These are phyloP conservation scores for Talaromyces wortmannii DNA, from an alignment of 495 filamentous ascomycete genomes.

Conservation along the genomic window DNA sequence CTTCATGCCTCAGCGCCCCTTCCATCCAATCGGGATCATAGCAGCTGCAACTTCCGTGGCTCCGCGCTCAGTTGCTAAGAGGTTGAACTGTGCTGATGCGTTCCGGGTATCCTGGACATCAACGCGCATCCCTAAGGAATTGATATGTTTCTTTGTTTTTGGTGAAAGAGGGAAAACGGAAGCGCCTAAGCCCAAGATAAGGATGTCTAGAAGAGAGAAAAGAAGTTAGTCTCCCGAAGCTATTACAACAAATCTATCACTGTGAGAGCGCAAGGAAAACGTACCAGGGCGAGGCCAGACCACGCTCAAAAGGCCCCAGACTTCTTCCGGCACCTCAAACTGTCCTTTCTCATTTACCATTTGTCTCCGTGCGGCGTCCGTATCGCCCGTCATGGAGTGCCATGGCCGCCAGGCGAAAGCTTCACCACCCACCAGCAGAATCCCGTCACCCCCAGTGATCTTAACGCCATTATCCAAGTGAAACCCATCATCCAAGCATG, in stretches of 20 bases:
- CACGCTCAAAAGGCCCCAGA: slow-evolving; percentile 68
- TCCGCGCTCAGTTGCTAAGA: slow-evolving; percentile 78
- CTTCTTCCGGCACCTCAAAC: slow-evolving; percentile 65
- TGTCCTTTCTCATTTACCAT: slow-evolving; percentile 72
- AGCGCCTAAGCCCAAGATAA: slow-evolving; percentile 81
- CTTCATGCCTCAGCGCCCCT: slow-evolving; percentile 29
- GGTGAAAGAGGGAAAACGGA: slow-evolving; percentile 70
- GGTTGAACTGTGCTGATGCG: slow-evolving; percentile 84
- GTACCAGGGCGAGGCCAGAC: slow-evolving; percentile 89
- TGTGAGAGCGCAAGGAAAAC: slow-evolving; percentile 16
- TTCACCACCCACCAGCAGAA: slow-evolving; percentile 76
- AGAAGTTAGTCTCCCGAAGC: slow-evolving; percentile 10
- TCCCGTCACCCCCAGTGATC: slow-evolving; percentile 56
- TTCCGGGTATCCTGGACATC: slow-evolving; percentile 92
- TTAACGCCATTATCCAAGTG: slow-evolving; percentile 68
- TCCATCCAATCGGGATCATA: slow-evolving; percentile 81
- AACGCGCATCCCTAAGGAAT: slow-evolving; percentile 72
- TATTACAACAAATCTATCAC: slow-evolving; percentile 1
- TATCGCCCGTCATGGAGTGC: slow-evolving; percentile 27
- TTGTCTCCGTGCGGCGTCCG: slow-evolving; percentile 23
- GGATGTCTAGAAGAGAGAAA: slow-evolving; percentile 54
- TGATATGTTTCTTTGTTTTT: slow-evolving; percentile 61
- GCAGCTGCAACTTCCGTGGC: slow-evolving; percentile 79
- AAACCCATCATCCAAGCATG: slow-evolving; percentile 71
- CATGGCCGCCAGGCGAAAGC: slow-evolving; percentile 85